Evolutionary conservation across 2,329 filamentous ascomycete species (phyloP).

Genomic region (Pyricularia sp.): DNA sequence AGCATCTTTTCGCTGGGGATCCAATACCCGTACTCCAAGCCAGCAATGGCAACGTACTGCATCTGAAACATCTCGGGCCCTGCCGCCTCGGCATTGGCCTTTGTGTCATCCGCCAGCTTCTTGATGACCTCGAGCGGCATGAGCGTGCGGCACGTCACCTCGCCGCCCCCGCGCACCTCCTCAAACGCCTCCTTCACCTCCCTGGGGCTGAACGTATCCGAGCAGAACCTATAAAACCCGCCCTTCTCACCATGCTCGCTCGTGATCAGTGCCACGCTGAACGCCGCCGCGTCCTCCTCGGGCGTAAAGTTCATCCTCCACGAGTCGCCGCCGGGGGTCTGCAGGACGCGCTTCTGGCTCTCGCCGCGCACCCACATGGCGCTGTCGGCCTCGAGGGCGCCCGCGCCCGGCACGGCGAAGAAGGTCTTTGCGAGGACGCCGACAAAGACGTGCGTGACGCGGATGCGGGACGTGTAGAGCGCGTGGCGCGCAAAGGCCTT

Average conservation of each 20-base stretch:
- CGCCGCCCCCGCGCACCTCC: conserved; percentile 4
- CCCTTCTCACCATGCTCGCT: conserved; percentile 9
- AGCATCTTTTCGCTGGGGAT: conserved; percentile 13
- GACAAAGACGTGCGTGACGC: conserved; percentile 20
- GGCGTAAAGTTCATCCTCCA: conserved; percentile 12
- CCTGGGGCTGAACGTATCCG: conserved; percentile 8
- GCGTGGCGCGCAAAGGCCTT: conserved; percentile 22
- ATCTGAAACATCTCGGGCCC: conserved; percentile 8
- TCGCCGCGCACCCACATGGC: conserved; percentile 11
- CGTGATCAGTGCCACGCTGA: conserved; percentile 9
- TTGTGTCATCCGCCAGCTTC: conserved; percentile 8
- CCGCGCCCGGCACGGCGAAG: conserved; percentile 12
- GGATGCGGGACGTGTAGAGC: conserved; percentile 16
- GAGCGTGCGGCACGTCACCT: conserved; percentile 9
- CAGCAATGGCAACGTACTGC: not conserved
- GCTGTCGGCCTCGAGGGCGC: conserved; percentile 9
- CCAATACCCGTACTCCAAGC: conserved; percentile 9
- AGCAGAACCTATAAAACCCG: conserved; percentile 12
- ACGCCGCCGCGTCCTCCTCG: conserved; percentile 11
- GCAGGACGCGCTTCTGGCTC: conserved; percentile 5
- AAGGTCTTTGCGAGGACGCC: conserved; percentile 19
- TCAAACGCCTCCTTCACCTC: conserved; percentile 12
- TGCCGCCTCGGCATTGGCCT: conserved; percentile 6
- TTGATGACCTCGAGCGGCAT: conserved; percentile 11
- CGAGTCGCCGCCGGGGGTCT: conserved; percentile 10